Base-by-base conservation (phyloP, 2,329 filamentous ascomycete species). In the Trichoderma afroharzianum region DNA sequence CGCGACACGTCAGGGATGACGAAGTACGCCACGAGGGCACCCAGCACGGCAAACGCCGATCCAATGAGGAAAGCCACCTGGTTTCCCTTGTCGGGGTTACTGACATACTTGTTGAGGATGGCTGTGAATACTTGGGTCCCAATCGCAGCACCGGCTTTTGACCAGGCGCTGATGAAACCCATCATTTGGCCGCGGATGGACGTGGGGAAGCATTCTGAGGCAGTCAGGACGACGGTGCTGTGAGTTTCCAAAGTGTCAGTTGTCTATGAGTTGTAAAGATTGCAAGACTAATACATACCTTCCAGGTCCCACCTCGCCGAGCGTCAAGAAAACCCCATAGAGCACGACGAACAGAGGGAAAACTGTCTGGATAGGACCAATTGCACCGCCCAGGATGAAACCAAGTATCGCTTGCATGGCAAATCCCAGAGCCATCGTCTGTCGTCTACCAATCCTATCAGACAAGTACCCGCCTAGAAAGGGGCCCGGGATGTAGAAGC, bases 381-480 rank as follows among this genome's bases (percentile, higher is more conserved):
- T 79, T 0, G 85, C 84, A 4, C 84, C 85, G 2, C 85, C 86
- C 0, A 88, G 79, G 43, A 87, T 78, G 69, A 88, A 85, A 0
- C 85, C 86, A 11, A 87, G 78, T 24, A 83, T 72, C 3, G 81
- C 81, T 76, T 83, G 83, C 24, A 85, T 73, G 0, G 78, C 73
- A 66, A 87, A 88, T 0, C 86, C 86, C 1, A 88, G 77, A 1
- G 83, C 81, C 84, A 87, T 87, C 2, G 83, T 87, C 74, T 85
- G 80, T 33, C 83, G 81, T 3, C 86, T 80, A 8, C 85, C 85
- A 33, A 87, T 85, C 39, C 78, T 81, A 72, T 88, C 86, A 59
- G 82, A 83, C 0, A 87, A 78, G 12, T 82, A 80, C 0, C 84
- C 85, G 6, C 86, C 85, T 3, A 86, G 28, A 28, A 87, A 80